Evolutionary conservation across 805 yeast species (phyloP).

Genomic region (Metschnikowia colocasiae): DNA sequence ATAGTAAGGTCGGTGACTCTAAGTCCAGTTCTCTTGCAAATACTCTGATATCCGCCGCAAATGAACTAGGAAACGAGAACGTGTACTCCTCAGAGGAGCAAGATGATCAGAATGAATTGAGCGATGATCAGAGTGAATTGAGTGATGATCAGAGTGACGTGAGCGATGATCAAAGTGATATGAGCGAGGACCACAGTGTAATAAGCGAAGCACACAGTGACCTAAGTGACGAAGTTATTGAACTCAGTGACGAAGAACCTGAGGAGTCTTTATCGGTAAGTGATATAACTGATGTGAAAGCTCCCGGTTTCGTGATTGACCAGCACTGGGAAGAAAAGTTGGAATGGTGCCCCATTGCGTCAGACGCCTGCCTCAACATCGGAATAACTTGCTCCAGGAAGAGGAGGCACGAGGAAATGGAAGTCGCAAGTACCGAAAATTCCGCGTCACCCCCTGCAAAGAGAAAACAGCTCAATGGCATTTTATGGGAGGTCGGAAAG

Average conservation of each 20-base stretch:
- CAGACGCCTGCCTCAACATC: too few species aligned
- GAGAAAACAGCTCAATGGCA: conserved; percentile 16
- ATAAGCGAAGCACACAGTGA: neutral
- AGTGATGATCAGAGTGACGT: too few species aligned
- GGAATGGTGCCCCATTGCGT: neutral
- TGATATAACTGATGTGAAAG: neutral
- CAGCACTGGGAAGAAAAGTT: neutral
- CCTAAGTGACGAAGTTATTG: neutral
- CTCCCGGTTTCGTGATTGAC: neutral
- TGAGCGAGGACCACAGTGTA: too few species aligned
- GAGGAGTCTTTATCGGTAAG: neutral
- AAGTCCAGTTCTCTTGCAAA: neutral
- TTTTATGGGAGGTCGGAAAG: conserved; percentile 31
- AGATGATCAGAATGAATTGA: neutral
- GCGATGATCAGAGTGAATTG: too few species aligned
- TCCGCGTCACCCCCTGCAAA: conserved; percentile 6
- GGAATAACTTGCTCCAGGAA: neutral
- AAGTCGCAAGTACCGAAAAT: neutral
- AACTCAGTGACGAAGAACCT: neutral
- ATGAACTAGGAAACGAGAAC: neutral
- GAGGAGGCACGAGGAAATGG: conserved; percentile 12
- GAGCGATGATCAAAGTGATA: too few species aligned
- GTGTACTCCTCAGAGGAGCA: neutral
- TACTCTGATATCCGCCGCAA: neutral
- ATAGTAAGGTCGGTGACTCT: neutral